Conservation (phyloP, 1,284 basidiomycete species). For the Trichosporon sp. region DNA sequence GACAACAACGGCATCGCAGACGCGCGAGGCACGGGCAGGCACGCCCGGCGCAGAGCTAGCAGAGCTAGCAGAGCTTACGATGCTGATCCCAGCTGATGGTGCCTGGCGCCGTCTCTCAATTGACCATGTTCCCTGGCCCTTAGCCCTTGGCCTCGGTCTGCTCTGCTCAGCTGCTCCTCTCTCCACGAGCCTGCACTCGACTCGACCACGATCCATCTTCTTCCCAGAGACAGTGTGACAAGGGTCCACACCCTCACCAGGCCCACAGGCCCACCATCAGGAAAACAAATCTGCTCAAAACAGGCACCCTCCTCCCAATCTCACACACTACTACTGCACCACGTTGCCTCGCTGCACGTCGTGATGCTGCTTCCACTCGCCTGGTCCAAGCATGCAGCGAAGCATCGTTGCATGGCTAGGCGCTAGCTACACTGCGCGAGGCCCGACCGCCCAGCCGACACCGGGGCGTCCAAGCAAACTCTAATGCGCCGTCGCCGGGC, state of each 20-base stretch:
- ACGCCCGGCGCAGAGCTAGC: neutral
- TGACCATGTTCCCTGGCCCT: neutral
- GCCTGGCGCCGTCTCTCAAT: neutral
- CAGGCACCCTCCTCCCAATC: neutral
- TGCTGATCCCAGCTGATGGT: constrained; percentile 1
- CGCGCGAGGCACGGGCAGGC: neutral
- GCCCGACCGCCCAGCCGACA: neutral
- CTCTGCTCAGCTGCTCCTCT: neutral
- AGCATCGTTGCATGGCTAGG: too few species aligned
- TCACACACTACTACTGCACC: neutral
- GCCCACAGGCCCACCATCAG: too few species aligned
- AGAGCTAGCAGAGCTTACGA: neutral
- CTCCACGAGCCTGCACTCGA: neutral
- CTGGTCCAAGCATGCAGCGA: too few species aligned
- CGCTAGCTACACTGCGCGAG: too few species aligned
- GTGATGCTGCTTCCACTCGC: too few species aligned
- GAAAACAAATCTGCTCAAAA: neutral
- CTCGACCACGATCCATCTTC: neutral
- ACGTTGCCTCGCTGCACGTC: neutral
- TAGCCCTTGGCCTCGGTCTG: neutral
- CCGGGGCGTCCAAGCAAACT: neutral
- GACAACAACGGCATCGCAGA: neutral
- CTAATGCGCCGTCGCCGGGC: neutral
- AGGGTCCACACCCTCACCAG: neutral
- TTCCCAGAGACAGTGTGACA: neutral